Base-by-base conservation (phyloP, 495 filamentous ascomycete species). In the Neurospora africana region DNA sequence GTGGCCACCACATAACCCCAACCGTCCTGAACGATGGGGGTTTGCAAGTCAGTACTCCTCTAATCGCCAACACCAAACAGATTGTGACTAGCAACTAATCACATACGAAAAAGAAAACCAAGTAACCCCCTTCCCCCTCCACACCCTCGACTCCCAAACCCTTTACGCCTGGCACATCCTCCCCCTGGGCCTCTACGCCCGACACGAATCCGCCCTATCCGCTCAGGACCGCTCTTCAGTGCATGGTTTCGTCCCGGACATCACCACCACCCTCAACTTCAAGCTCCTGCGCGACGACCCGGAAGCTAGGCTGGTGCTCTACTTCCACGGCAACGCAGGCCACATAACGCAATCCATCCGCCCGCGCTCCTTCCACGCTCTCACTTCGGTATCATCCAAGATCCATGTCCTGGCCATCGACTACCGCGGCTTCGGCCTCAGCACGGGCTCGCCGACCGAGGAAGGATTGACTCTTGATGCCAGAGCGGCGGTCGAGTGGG, bases 391-490 rank as follows among this genome's bases (percentile, higher is more conserved):
- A 0, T 83, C 87, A 17, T 82, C 82, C 11, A 83, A 84, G 43
- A 65, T 65, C 53, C 89, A 92, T 71, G 84, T 91, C 36, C 76
- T 92, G 0, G 83, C 89, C 33, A 85, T 97, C 71, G 93, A 97
- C 83, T 98, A 98, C 81, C 91, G 95, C 36, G 95, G 95, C 36
- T 98, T 92, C 76, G 95, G 94, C 7, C 84, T 88, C 36, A 94
- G 91, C 23, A 92, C 91, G 17, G 94, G 95, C 35, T 83, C 81
- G 19, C 95, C 95, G 3, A 90, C 91, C 0, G 95, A 99, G 81
- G 79, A 85, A 33, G 95, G 95, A 2, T 82, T 99, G 17, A 91
- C 95, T 71, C 87, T 86, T 9, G 95, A 99, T 75, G 93, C 91
- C 35, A 81, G 91, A 5, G 81, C 93, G 1, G 82, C 91, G 1